phyloP scores from a whole-genome alignment of 1,284 basidiomycete species.

The Agroathelia rolfsii region DNA sequence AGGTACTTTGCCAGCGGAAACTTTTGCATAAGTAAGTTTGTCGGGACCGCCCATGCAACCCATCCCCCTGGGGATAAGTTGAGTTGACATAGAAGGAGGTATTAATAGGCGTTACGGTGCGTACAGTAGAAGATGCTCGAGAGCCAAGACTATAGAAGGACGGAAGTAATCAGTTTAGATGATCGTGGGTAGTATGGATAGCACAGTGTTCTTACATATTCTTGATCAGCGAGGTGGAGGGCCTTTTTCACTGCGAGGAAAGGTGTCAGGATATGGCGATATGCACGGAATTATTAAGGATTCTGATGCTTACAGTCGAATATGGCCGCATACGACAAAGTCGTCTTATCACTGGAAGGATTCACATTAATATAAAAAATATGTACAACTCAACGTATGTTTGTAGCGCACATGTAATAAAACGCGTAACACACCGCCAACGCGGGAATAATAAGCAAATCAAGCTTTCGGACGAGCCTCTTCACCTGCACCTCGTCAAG shows the following conservation, averaged over 20 bases:
- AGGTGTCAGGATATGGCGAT: neutral
- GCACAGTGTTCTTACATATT: slow-evolving; percentile 14
- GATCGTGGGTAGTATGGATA: neutral
- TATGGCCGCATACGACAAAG: slow-evolving; percentile 19
- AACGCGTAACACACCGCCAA: slow-evolving; percentile 30
- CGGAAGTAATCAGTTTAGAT: slow-evolving; percentile 4
- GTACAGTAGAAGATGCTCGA: slow-evolving; percentile 30
- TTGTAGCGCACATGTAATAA: neutral
- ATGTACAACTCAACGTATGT: no score
- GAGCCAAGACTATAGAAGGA: slow-evolving; percentile 18
- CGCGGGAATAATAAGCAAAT: slow-evolving; percentile 25
- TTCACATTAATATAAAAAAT: no score
- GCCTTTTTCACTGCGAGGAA: slow-evolving; percentile 14
- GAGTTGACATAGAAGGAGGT: neutral
- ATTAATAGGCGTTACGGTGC: slow-evolving; percentile 9
- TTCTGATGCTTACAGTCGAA: slow-evolving; percentile 14
- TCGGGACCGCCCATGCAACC: slow-evolving; percentile 35
- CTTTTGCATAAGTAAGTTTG: slow-evolving; percentile 35
- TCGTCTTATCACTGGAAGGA: slow-evolving; percentile 22
- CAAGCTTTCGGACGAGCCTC: slow-evolving; percentile 26
- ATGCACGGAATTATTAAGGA: neutral
- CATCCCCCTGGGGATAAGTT: slow-evolving; percentile 24
- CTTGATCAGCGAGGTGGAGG: slow-evolving; percentile 12
- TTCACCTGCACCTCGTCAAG: slow-evolving; percentile 24
- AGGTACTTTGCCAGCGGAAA: slow-evolving; percentile 34